Conservation (phyloP, 768 basidiomycete species). For the Albatrellus ellisii region DNA sequence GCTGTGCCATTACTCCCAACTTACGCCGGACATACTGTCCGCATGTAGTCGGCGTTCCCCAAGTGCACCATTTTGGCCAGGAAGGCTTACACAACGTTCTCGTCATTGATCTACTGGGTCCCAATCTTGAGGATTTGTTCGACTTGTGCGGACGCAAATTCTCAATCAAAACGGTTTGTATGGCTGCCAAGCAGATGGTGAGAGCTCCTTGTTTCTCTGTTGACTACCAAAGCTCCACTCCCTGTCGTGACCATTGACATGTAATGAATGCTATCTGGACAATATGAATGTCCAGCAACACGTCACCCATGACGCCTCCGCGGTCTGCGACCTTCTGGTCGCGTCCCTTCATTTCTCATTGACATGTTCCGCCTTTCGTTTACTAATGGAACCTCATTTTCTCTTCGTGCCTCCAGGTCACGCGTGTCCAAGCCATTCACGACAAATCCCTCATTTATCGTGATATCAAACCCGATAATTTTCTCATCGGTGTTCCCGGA, state of each 20-base stretch:
- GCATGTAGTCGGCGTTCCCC: constrained; percentile 78
- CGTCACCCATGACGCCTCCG: too few relatives aligned
- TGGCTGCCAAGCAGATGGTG: constrained; percentile 99
- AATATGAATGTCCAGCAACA: too few relatives aligned
- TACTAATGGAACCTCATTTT: not conserved
- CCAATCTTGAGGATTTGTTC: constrained; percentile 94
- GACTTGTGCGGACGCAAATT: constrained; percentile 99
- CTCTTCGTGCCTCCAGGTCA: constrained; percentile 43
- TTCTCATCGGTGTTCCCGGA: constrained; percentile 87
- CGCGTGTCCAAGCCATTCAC: constrained; percentile 94
- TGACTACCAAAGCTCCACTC: too few relatives aligned
- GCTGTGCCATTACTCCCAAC: not conserved
- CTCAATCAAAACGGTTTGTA: constrained; percentile 93
- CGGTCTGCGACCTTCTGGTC: too few relatives aligned
- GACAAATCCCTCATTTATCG: constrained; percentile 98
- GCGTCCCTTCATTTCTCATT: too few relatives aligned
- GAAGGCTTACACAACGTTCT: constrained; percentile 96
- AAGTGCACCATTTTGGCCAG: constrained; percentile 98
- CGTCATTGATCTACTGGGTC: constrained; percentile 92
- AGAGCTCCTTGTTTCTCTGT: constrained; percentile 18
- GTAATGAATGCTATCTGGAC: too few relatives aligned
- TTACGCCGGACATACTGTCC: not conserved
- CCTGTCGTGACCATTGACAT: too few relatives aligned
- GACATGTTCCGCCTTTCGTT: too few relatives aligned
- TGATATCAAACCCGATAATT: constrained; percentile 99